Evolutionary conservation across 2,329 filamentous ascomycete genomes (phyloP), one percentile per base, ranked within the genome.

Genomic region (Aspergillus sp.): DNA sequence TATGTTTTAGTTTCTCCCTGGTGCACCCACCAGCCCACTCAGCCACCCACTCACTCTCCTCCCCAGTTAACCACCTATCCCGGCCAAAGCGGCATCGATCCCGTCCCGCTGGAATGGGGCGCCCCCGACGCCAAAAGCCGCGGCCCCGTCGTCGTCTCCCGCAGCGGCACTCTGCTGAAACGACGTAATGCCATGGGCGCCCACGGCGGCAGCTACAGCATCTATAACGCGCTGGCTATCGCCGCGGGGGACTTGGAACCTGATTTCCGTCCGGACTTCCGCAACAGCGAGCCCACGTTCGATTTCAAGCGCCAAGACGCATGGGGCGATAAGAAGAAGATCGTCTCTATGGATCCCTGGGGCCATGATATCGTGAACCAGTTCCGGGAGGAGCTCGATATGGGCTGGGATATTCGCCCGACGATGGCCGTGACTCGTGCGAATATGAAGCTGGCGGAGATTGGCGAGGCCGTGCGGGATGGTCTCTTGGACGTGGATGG

Each of bases 261-360:
- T 46, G 89, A 96, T 67, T 93, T 97, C 77, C 90, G 85, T 69
- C 87, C 89, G 11, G 87, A 90, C 72, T 88, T 90, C 74, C 89
- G 88, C 63, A 91, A 98, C 75, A 96, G 92, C 10, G 91, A 98
- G 75, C 95, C 95, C 12, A 92, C 93, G n/a, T 91, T 87, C 22
- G 86, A 89, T 55, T 91, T 98, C 71, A 92, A 92, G 0, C 92
- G 91, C 7, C 96, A 96, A 69, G 88, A 91, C 7, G 87, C 95
- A 77, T 99, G 94, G 94, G 85, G 85, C 26, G 91, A 96, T 72
- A 86, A 85, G 70, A 92, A 91, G 76, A 98, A 97, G 81, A 98
- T 99, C 63, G 94, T 98, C 14, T 91, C 94, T 18, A 96, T 99
- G 92, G 95, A 98, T 73, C 94, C 94, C 0, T 91, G 90, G 75